Evolutionary conservation across 2,329 filamentous ascomycete species (phyloP).

Genomic region (Trichoderma pleuroti): DNA sequence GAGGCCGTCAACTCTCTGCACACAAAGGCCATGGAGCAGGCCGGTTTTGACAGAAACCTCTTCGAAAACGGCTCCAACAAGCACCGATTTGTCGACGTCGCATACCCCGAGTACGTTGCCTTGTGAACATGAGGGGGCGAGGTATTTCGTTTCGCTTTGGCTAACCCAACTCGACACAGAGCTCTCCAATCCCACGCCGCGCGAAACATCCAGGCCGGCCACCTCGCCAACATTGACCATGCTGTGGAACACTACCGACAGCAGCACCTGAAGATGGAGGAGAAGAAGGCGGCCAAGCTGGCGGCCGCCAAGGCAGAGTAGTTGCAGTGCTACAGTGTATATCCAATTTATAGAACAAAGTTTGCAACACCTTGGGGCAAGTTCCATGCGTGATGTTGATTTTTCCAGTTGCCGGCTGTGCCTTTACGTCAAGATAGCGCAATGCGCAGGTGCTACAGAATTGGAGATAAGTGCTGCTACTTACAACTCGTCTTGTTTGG

Average conservation of each 20-base stretch:
- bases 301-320: slow-evolving; percentile 34
- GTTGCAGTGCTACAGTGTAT: slow-evolving; percentile 1
- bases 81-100: slow-evolving; percentile 49
- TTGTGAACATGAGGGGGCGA: background rate
- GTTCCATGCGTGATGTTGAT: background rate
- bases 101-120: slow-evolving; percentile 53
- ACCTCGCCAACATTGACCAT: slow-evolving; percentile 52
- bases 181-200: slow-evolving; percentile 48
- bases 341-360: slow-evolving; percentile 11
- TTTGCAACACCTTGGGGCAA: background rate
- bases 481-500: background rate
- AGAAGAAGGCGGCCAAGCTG: slow-evolving; percentile 51
- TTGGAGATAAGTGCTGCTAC: background rate
- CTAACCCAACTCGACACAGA: slow-evolving; percentile 33
- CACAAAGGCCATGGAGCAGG: slow-evolving; percentile 52
- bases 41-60: slow-evolving; percentile 55
- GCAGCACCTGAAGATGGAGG: slow-evolving; percentile 53
- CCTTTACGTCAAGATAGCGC: background rate
- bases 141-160: background rate
- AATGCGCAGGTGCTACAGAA: background rate
- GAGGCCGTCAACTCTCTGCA: slow-evolving; percentile 52
- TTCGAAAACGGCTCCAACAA: slow-evolving; percentile 44
- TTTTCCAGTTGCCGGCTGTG: background rate
- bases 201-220: slow-evolving; percentile 54
- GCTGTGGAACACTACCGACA: slow-evolving; percentile 56